Base-by-base conservation (phyloP, 805 yeast species). In the Ascoidea tarda region DNA sequence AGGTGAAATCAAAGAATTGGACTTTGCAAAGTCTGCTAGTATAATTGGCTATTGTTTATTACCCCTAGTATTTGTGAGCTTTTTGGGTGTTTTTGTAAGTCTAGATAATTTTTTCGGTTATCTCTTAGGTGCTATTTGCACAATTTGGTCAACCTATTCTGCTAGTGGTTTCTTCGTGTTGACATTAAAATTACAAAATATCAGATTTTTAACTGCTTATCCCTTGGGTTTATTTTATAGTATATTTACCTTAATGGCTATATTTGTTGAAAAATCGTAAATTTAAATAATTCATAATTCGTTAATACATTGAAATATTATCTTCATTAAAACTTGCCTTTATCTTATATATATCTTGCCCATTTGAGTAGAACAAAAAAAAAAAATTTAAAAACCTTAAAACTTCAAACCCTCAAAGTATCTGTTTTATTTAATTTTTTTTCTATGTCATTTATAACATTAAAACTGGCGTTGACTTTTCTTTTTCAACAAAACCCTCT, bases 191-290 rank as follows among this genome's bases (percentile, higher is more conserved):
- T 73, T 93, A 54, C 81, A 82, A 51, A 87, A 89, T 59, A 96
- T 91, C 57, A 80, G 99, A 62, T 82, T 85, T 5, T 76, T 93
- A 57, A 84, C 93, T 54, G 99, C 97, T 1, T 93, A 93, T 63
- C 99, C 99, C 1, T 73, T 93, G 61, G 82, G 85, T 12, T 79
- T 93, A 70, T 91, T 91, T 65, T 93, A 93, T 73, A 81, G 90
- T 53, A 90, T 91, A 2, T 93, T 93, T 74, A 96, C 97, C 38
- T 74, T 93, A 59, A 89, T 93, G 95, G 95, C 96, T 1, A 84
- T 93, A 42, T 93, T 93, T 64, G 90, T 78, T 10, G 73, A 68
- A 33, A 56, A 56, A 28, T 46, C 56, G 8, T 55, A 45, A 54
- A 16, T 28, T 33, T 31, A 2, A 46, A 21, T 33, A 32, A 5